Percentiles rank a stretch among this genome's conserved stretches.
Conservation (phyloP, 768 basidiomycete species). For the Dentipellis fragilis region DNA sequence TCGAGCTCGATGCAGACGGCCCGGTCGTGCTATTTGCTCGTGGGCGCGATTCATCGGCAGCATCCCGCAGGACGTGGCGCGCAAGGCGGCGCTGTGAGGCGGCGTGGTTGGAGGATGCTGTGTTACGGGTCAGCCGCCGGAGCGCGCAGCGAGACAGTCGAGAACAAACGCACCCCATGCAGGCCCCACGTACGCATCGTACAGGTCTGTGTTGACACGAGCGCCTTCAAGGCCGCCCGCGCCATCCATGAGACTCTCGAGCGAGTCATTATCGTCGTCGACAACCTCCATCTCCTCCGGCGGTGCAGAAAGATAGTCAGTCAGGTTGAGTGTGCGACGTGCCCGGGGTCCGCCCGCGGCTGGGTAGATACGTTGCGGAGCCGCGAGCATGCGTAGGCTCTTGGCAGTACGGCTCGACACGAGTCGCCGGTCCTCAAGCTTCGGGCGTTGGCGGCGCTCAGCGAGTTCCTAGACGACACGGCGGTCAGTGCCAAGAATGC, state of each 20-base stretch:
- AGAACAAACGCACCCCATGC: not conserved
- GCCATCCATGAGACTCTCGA: conserved; percentile 32
- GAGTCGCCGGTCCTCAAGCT: conserved; percentile 41
- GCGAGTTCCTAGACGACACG: conserved; percentile 52
- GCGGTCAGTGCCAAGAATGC: not conserved
- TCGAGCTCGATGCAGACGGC: not conserved
- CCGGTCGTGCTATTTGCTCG: not conserved
- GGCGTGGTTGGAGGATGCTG: not conserved
- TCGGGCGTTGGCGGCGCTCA: conserved; percentile 52
- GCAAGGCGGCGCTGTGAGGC: not conserved
- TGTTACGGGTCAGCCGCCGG: too few species aligned
- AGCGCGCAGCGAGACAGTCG: too few species aligned
- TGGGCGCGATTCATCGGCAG: not conserved
- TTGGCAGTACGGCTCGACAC: conserved; percentile 62
- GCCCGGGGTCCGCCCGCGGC: conserved; percentile 20
- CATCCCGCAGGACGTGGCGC: not conserved
- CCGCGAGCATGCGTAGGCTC: conserved; percentile 48
- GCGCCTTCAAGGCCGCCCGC: conserved; percentile 38
- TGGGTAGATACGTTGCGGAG: conserved; percentile 38
- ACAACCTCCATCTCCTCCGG: conserved; percentile 42
- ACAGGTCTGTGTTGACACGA: conserved; percentile 49
- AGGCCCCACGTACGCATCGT: conserved; percentile 42
- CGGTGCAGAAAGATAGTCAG: conserved; percentile 43
- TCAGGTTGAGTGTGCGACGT: conserved; percentile 23
- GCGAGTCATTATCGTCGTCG: conserved; percentile 61